Base-by-base conservation (phyloP, 1,139 yeast species). In the Saccharomyces hybrid region DNA sequence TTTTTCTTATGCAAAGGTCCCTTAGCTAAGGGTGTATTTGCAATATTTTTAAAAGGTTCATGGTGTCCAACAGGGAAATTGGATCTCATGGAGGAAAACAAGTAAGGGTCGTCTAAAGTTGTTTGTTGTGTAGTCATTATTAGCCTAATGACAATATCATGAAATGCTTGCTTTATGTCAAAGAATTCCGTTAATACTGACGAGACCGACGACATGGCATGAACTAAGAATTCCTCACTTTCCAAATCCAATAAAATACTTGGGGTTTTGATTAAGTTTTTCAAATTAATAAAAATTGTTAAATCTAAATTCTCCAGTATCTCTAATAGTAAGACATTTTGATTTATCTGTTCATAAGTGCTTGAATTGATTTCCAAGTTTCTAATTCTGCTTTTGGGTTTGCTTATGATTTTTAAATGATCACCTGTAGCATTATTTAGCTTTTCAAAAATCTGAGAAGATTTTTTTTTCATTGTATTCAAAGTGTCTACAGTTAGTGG, bases 41-140 rank as follows among this genome's bases (percentile, higher is more conserved):
- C 49, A 31, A 49, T 53, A 14, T 51, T 51, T 8, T 51, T 51
- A 26, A 53, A 75, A 68, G 55, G 76, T 63, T 20, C 78, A 73
- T 47, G 79, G 80, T 48, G 65, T 9, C 63, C 67, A 13, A 60
- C 60, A 34, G 60, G 60, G 13, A 60, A 58, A 46, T 83, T 86
- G 42, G 83, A 84, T 58, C 76, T 76, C 70, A 85, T 74, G 0
- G 87, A 80, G 53, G 77, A 75, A 69, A 86, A 86, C 1, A 83
- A 85, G 56, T 84, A 88, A 1, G 91, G 88, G 63, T 87, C 95
- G 38, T 78, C 81, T n/a, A 86, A 73, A 0, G 95, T 85, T 16
- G 87, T 72, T 4, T 83, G 78, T 63, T 88, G 95, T 0, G 88
- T 77, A 27, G 85, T 81, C 77, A 86, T 79, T 28, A 87, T 76